Evolutionary conservation across 495 filamentous ascomycete species (phyloP).

Genomic region (Platismatia glauca): DNA sequence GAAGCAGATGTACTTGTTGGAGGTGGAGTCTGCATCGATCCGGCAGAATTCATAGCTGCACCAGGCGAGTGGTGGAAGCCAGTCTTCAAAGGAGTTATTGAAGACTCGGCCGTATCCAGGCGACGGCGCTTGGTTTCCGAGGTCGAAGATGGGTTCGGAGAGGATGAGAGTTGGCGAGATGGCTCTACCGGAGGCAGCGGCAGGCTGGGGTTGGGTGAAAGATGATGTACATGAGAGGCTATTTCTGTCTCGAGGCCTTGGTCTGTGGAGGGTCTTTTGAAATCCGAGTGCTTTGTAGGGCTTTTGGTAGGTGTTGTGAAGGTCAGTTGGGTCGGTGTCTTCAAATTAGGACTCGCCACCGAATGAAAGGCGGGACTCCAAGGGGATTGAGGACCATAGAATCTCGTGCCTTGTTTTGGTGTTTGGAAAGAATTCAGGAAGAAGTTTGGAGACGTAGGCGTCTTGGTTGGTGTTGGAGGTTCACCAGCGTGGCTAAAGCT

Average conservation of each 20-base stretch:
- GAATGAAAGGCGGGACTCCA: slow-evolving; percentile 47
- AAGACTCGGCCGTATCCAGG: slow-evolving; percentile 7
- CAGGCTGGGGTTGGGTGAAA: slow-evolving; percentile 43
- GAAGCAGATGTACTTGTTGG: slow-evolving; percentile 48
- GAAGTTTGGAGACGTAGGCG: slow-evolving; percentile 56
- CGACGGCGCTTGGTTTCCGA: slow-evolving; percentile 27
- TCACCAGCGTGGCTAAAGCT: slow-evolving; percentile 75
- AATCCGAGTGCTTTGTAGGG: slow-evolving; percentile 27
- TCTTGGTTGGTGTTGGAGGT: slow-evolving; percentile 69
- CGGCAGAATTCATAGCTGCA: slow-evolving; percentile 32
- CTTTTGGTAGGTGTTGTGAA: slow-evolving; percentile 25
- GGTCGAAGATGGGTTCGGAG: slow-evolving; percentile 42
- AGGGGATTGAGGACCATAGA: slow-evolving; percentile 43
- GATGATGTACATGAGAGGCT: slow-evolving; percentile 49
- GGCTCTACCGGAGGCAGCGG: slow-evolving; percentile 50
- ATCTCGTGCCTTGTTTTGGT: slow-evolving; percentile 50
- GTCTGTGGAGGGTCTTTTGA: slow-evolving; percentile 22
- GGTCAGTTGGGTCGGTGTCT: slow-evolving; percentile 40
- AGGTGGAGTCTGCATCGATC: slow-evolving; percentile 59
- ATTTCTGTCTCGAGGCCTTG: slow-evolving; percentile 37
- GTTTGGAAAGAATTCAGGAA: slow-evolving; percentile 58
- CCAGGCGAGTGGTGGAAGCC: slow-evolving; percentile 20
- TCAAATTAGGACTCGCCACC: slow-evolving; percentile 46
- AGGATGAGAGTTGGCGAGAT: slow-evolving; percentile 47
- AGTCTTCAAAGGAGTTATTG: slow-evolving; percentile 33